Evolutionary conservation across 2,329 filamentous ascomycete genomes (phyloP).

Genomic region (Microdochium bolleyi): DNA sequence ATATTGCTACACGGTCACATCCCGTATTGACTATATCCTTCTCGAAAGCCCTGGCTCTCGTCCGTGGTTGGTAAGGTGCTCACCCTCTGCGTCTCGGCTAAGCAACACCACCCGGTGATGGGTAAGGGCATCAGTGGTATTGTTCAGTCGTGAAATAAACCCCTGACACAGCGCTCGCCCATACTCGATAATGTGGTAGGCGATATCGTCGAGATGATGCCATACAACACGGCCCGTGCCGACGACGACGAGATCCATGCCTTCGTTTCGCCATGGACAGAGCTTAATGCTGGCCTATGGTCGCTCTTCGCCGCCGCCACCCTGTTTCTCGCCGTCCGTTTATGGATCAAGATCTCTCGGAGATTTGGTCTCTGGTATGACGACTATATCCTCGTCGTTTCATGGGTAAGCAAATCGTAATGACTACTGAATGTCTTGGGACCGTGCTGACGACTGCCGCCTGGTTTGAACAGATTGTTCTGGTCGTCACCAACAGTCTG

Average conservation of each 20-base stretch:
- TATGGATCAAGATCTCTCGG: conserved; percentile 25
- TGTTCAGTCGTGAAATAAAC: background rate
- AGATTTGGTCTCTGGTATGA: conserved; percentile 29
- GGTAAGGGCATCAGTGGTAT: background rate
- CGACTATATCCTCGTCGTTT: conserved; percentile 26
- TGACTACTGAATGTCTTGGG: background rate
- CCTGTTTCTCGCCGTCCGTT: conserved; percentile 18
- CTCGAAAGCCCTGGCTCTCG: background rate
- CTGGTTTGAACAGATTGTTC: conserved; percentile 21
- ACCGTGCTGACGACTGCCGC: background rate
- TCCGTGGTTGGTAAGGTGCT: background rate
- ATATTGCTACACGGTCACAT: background rate
- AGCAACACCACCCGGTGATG: background rate
- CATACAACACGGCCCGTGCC: background rate
- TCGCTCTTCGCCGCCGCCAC: conserved; percentile 20
- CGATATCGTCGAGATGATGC: background rate
- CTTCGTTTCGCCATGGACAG: background rate
- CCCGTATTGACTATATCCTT: background rate
- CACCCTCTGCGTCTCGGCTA: background rate
- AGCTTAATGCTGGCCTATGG: conserved; percentile 11
- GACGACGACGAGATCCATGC: background rate
- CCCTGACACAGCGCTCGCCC: background rate
- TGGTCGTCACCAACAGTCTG: conserved; percentile 34
- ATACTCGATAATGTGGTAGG: background rate
- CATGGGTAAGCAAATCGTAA: conserved; percentile 20